Conservation (phyloP, 2,329 filamentous ascomycete genomes). For the Pseudogymnoascus pannorum region DNA sequence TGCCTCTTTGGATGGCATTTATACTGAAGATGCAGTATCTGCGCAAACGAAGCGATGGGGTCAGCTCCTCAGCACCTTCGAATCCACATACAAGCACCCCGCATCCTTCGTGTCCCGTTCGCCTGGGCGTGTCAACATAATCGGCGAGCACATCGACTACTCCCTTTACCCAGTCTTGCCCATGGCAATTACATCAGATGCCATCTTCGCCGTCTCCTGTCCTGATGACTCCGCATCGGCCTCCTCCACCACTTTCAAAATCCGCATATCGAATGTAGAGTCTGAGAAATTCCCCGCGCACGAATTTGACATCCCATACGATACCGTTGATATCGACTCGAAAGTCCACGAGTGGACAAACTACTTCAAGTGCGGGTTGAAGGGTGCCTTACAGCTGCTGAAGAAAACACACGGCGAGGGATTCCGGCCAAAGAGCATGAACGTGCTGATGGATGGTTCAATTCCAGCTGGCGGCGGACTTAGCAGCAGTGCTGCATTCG, state of each 20-base stretch:
- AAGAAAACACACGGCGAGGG: constrained; percentile 52
- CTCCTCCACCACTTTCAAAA: constrained; percentile 48
- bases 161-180: constrained; percentile 92
- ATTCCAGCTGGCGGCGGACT: constrained; percentile 89
- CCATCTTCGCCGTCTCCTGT: constrained; percentile 70
- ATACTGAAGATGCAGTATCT: constrained; percentile 63
- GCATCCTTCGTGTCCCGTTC: constrained; percentile 82
- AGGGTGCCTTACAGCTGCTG: constrained; percentile 73
- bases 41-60: constrained; percentile 70
- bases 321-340: constrained; percentile 72
- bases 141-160: constrained; percentile 99
- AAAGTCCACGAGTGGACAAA: constrained; percentile 91
- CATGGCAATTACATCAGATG: constrained; percentile 89
- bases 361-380: constrained; percentile 91
- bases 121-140: constrained; percentile 93
- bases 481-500: constrained; percentile 89
- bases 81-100: constrained; percentile 57
- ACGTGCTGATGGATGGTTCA: constrained; percentile 82
- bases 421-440: constrained; percentile 69
- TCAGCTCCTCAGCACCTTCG: constrained; percentile 63
- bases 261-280: constrained; percentile 76
- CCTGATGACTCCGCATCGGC: constrained; percentile 39
- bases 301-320: constrained; percentile 63
- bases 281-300: constrained; percentile 65
- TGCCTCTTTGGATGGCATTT: constrained; percentile 71